phyloP scores from a whole-genome alignment of 2,329 filamentous ascomycete species.

The Epichloe aotearoae region DNA sequence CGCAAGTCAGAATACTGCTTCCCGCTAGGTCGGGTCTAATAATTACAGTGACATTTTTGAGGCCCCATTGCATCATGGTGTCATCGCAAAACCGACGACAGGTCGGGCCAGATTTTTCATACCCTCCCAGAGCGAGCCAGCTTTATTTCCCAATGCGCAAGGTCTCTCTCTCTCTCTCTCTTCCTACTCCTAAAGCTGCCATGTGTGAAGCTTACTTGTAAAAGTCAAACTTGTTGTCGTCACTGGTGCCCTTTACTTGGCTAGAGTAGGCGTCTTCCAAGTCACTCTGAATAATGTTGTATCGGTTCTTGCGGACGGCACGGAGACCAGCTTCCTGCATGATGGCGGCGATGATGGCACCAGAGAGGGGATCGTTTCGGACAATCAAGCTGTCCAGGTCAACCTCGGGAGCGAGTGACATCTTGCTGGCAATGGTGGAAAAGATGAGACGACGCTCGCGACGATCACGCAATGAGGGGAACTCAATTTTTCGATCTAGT shows the following conservation, averaged over 20 bases:
- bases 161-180: neutral
- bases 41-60: neutral
- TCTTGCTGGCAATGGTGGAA: slow-evolving; percentile 90
- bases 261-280: slow-evolving; percentile 93
- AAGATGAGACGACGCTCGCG: slow-evolving; percentile 95
- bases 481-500: slow-evolving; percentile 96
- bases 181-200: neutral
- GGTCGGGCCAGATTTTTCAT: too few relatives aligned
- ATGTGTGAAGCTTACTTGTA: slow-evolving; percentile 50
- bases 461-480: slow-evolving; percentile 86
- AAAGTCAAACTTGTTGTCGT: slow-evolving; percentile 75
- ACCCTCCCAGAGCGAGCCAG: too few relatives aligned
- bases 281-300: slow-evolving; percentile 97
- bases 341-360: slow-evolving; percentile 92
- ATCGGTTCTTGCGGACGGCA: slow-evolving; percentile 92
- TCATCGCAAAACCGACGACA: too few relatives aligned
- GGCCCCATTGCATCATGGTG: neutral
- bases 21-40: neutral
- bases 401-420: slow-evolving; percentile 93
- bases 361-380: slow-evolving; percentile 87
- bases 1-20: neutral
- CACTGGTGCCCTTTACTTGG: slow-evolving; percentile 71
- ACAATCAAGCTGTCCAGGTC: slow-evolving; percentile 94
- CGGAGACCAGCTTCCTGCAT: slow-evolving; percentile 97
- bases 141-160: too few relatives aligned